These are phyloP conservation scores for Metschnikowia drakensbergensis DNA, from an alignment of 805 yeast species.

Conservation along the genomic window DNA sequence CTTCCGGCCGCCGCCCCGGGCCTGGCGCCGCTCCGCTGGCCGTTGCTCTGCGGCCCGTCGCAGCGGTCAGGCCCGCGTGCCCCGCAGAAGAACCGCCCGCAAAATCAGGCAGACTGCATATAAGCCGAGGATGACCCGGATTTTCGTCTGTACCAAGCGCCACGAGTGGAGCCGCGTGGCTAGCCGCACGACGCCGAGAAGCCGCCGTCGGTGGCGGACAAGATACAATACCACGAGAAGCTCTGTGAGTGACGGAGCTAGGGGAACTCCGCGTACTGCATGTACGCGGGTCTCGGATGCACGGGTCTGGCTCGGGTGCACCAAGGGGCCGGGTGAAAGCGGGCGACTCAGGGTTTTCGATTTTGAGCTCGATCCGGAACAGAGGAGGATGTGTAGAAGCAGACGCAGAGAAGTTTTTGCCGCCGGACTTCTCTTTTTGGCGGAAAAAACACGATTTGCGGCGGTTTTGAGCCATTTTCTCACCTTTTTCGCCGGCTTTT, in stretches of 20 bases:
- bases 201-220: background rate
- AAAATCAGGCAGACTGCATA: constrained; percentile 1
- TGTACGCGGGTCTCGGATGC: background rate
- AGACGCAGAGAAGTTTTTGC: no score
- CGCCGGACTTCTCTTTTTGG: background rate
- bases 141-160: background rate
- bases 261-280: background rate
- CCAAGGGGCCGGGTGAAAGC: background rate
- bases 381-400: no score
- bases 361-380: background rate
- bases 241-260: background rate
- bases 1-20: no score
- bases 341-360: background rate
- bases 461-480: background rate
- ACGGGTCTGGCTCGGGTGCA: background rate
- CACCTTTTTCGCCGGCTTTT: no score
- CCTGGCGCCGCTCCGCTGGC: background rate
- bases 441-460: background rate
- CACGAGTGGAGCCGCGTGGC: background rate
- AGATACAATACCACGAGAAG: background rate
- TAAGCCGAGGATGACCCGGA: background rate
- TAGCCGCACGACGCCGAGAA: background rate
- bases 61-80: no score
- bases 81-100: background rate
- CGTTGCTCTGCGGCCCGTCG: background rate